These are phyloP conservation scores for Tolypocladium ovalisporum DNA, from an alignment of 2,329 filamentous ascomycete genomes.

Conservation along the genomic window DNA sequence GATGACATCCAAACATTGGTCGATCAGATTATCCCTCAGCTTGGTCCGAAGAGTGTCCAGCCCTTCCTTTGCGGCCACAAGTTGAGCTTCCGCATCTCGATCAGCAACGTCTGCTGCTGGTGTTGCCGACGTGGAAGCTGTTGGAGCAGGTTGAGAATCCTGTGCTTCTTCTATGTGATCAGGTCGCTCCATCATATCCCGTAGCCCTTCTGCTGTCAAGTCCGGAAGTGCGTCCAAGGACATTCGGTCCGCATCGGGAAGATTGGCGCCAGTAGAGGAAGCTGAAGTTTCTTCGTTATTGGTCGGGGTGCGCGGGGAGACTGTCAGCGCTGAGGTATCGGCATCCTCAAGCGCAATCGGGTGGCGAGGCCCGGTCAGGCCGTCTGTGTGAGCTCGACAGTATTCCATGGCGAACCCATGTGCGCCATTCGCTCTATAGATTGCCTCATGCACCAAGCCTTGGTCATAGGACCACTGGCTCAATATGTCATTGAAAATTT, in stretches of 20 bases:
- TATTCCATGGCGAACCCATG: constrained; percentile 57
- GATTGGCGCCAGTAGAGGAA: constrained; percentile 9
- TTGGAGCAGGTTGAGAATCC: neutral
- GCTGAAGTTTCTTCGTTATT: constrained; percentile 12
- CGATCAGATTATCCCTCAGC: constrained; percentile 71
- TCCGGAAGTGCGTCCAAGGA: constrained; percentile 23
- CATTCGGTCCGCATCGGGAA: constrained; percentile 25
- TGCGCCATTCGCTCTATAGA: constrained; percentile 71
- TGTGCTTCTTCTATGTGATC: constrained; percentile 1
- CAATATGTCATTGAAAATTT: constrained; percentile 19
- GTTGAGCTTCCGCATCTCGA: constrained; percentile 5
- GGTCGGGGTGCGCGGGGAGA: constrained; percentile 6
- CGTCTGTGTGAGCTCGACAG: constrained; percentile 51
- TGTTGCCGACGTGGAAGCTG: constrained; percentile 3
- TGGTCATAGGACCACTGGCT: constrained; percentile 28
- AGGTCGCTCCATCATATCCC: constrained; percentile 15
- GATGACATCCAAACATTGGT: constrained; percentile 82
- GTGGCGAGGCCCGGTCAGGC: constrained; percentile 49
- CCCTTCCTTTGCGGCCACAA: constrained; percentile 51
- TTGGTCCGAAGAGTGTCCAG: constrained; percentile 63
- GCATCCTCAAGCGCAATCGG: constrained; percentile 55
- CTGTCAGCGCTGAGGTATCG: constrained; percentile 21
- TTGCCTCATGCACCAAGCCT: constrained; percentile 62
- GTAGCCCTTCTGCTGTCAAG: constrained; percentile 15
- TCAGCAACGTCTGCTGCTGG: constrained; percentile 7